These are phyloP conservation scores for Penicillium ucsense DNA, from an alignment of 495 filamentous ascomycete genomes.

Conservation along the genomic window DNA sequence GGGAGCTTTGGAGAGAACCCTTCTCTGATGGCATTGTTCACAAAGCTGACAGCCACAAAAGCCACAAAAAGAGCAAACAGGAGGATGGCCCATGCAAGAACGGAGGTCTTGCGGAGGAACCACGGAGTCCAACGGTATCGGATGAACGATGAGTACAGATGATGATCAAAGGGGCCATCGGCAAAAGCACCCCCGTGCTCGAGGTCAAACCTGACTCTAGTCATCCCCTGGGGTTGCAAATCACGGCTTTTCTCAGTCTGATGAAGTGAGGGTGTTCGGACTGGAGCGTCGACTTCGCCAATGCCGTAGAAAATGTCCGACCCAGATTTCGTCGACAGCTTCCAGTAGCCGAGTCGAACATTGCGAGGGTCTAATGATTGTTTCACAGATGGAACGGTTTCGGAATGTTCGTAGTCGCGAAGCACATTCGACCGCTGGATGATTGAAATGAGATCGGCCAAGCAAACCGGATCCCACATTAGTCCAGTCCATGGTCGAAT, in stretches of 20 bases:
- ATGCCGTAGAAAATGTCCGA: constrained; percentile 53
- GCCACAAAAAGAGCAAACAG: constrained; percentile 58
- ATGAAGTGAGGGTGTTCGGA: constrained; percentile 47
- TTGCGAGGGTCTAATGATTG: constrained; percentile 36
- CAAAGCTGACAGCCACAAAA: constrained; percentile 67
- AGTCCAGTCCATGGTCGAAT: constrained; percentile 54
- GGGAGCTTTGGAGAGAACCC: constrained; percentile 64
- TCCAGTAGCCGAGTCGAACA: constrained; percentile 78
- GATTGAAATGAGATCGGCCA: constrained; percentile 68
- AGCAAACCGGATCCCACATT: constrained; percentile 72
- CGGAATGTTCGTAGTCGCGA: constrained; percentile 54
- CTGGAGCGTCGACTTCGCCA: constrained; percentile 48
- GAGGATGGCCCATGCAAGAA: constrained; percentile 54
- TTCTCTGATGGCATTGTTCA: constrained; percentile 50
- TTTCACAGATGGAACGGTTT: constrained; percentile 40
- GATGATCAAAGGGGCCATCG: constrained; percentile 27
- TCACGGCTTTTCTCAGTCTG: constrained; percentile 21
- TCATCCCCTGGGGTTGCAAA: constrained; percentile 21
- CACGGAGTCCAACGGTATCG: constrained; percentile 67
- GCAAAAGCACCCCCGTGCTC: constrained; percentile 26
- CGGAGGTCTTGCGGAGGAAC: constrained; percentile 56
- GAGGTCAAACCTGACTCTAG: constrained; percentile 31
- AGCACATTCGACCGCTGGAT: constrained; percentile 72
- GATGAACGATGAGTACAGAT: constrained; percentile 36
- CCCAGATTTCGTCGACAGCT: constrained; percentile 41